These are phyloP conservation scores for Pythium plurisporium DNA, from an alignment of 352 stramenopile genomes.

Conservation along the genomic window DNA sequence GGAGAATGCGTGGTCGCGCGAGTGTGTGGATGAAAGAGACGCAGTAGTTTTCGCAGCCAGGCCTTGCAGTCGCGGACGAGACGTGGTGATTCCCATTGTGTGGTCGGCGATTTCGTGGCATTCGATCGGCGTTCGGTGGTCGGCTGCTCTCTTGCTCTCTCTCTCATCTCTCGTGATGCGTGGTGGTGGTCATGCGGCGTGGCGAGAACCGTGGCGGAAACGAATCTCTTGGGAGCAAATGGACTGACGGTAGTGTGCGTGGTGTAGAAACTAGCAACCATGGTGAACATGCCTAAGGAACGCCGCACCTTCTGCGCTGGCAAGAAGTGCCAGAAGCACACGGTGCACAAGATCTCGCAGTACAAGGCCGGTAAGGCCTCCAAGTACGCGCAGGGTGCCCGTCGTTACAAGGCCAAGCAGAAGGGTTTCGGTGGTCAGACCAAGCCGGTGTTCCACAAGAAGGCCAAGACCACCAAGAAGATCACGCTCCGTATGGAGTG, in stretches of 20 bases:
- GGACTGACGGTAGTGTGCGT: background rate
- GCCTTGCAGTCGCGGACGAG: too few relatives aligned
- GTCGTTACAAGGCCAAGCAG: slow-evolving; percentile 99
- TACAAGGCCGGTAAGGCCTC: slow-evolving; percentile 99
- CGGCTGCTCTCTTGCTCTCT: too few relatives aligned
- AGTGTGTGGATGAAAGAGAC: too few relatives aligned
- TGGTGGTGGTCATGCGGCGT: too few relatives aligned
- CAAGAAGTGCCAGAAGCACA: slow-evolving; percentile 99
- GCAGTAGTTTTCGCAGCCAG: too few relatives aligned
- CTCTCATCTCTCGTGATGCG: too few relatives aligned
- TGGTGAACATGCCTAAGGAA: slow-evolving; percentile 99
- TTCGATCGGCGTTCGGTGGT: too few relatives aligned
- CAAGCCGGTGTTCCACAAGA: slow-evolving; percentile 99
- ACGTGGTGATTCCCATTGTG: too few relatives aligned
- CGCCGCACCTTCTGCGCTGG: slow-evolving; percentile 98
- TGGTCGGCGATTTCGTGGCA: too few relatives aligned
- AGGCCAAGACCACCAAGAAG: slow-evolving; percentile 98
- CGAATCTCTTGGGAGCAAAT: background rate
- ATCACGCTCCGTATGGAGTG: slow-evolving; percentile 98
- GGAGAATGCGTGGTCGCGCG: too few relatives aligned
- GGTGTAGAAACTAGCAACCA: slow-evolving; percentile 83
- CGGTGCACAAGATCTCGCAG: slow-evolving; percentile 99
- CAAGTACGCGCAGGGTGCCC: slow-evolving; percentile 97
- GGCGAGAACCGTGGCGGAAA: too few relatives aligned
- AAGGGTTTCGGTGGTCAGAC: slow-evolving; percentile 99